These are phyloP conservation scores for Kwoniella pini DNA, from an alignment of 768 basidiomycete genomes.

Conservation along the genomic window DNA sequence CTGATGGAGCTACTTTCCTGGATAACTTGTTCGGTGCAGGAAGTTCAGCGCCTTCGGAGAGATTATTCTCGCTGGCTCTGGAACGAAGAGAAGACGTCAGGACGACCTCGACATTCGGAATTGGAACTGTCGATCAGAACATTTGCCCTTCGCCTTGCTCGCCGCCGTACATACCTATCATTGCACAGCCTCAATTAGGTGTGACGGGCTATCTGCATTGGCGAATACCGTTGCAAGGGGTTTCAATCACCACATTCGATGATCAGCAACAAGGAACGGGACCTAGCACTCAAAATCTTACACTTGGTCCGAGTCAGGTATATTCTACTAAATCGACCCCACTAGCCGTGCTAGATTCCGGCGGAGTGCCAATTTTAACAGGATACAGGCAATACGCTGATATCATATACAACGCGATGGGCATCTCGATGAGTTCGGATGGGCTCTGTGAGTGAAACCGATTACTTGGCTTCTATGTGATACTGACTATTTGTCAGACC, in stretches of 20 bases:
- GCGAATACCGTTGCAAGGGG: conserved; percentile 42
- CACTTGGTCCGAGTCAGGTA: conserved; percentile 35
- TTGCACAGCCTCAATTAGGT: conserved; percentile 45
- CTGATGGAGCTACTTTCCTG: conserved; percentile 53
- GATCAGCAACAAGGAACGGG: conserved; percentile 33
- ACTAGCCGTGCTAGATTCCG: conserved; percentile 51
- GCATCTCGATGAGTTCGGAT: conserved; percentile 43
- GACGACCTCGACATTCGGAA: conserved; percentile 43
- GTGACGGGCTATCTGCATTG: conserved; percentile 47
- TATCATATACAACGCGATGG: conserved; percentile 43
- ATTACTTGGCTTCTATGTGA: conserved; percentile 17
- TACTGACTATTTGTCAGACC: conserved; percentile 31
- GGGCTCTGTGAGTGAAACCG: conserved; percentile 42
- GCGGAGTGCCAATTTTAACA: conserved; percentile 50
- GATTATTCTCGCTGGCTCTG: conserved; percentile 47
- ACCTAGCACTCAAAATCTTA: conserved; percentile 14
- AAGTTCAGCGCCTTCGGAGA: conserved; percentile 38
- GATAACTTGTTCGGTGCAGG: conserved; percentile 53
- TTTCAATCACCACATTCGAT: conserved; percentile 34
- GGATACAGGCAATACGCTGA: conserved; percentile 41
- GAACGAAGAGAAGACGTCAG: conserved; percentile 51
- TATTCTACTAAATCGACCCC: conserved; percentile 34
- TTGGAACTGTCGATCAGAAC: conserved; percentile 35
- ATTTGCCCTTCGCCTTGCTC: conserved; percentile 46
- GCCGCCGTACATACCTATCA: conserved; percentile 44